Conservation (phyloP, 2,329 filamentous ascomycete species). For the Clonostachys rosea region DNA sequence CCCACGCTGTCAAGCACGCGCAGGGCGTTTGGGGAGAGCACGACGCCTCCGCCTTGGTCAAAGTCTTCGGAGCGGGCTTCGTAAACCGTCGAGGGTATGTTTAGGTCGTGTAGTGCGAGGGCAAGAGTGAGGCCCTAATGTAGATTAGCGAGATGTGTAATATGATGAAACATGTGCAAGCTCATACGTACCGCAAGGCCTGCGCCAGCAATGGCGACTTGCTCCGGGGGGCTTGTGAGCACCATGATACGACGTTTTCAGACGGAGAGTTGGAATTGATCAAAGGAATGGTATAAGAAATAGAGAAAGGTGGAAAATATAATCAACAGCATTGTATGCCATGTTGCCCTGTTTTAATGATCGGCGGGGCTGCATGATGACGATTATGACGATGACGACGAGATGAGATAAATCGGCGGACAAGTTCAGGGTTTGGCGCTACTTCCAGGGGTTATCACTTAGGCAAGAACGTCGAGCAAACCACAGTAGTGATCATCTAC, state of each 20-base stretch:
- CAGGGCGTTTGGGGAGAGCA: slow-evolving; percentile 56
- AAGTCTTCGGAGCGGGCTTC: slow-evolving; percentile 38
- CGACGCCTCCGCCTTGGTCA: slow-evolving; percentile 48
- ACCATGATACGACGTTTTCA: neutral
- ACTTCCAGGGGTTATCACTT: no score
- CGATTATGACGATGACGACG: no score
- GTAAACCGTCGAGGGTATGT: slow-evolving; percentile 45
- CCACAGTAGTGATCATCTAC: no score
- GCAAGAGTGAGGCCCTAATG: slow-evolving; percentile 49
- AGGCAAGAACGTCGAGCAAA: no score
- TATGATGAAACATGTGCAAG: neutral
- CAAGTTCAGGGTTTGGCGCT: no score
- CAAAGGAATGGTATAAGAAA: no score
- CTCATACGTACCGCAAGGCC: slow-evolving; percentile 1
- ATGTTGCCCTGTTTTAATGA: no score
- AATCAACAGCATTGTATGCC: no score
- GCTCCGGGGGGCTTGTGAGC: neutral
- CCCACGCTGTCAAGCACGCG: slow-evolving; percentile 44
- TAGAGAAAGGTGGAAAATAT: no score
- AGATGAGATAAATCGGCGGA: no score
- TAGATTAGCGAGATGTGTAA: neutral
- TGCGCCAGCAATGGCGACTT: neutral
- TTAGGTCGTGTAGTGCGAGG: slow-evolving; percentile 44
- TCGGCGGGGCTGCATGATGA: no score
- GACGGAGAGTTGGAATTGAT: no score